Evolutionary conservation across 345 rosid genomes (phyloP).

Genomic region (Corchorus olitorius): DNA sequence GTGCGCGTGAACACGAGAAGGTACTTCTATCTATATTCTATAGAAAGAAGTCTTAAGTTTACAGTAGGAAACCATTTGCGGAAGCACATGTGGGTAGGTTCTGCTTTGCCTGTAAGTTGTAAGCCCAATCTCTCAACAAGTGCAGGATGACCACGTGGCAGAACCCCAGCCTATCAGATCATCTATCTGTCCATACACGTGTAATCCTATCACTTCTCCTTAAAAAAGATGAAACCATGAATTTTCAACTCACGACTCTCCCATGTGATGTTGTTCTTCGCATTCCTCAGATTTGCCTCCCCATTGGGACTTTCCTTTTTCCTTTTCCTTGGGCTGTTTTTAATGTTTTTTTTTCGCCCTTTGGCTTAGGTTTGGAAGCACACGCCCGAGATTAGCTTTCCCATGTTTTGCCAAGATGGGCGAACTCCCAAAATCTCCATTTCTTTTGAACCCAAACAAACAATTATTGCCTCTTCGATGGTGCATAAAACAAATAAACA

Average conservation of each 20-base stretch:
- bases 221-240: neutral
- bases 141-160: constrained; percentile 27
- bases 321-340: no score
- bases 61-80: constrained; percentile 16
- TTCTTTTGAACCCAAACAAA: neutral
- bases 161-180: constrained; percentile 19
- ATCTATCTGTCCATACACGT: constrained; percentile 18
- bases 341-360: no score
- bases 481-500: neutral
- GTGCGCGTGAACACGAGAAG: neutral
- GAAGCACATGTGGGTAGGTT: constrained; percentile 28
- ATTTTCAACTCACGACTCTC: neutral
- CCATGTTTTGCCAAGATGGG: no score
- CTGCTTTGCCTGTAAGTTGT: constrained; percentile 7
- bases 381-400: no score
- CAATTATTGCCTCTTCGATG: constrained; percentile 7
- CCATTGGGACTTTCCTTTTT: neutral
- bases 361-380: no score
- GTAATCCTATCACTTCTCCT: neutral
- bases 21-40: no score
- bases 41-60: neutral
- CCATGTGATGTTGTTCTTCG: neutral
- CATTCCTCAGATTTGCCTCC: neutral
- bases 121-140: neutral
- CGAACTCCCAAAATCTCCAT: no score